Conservation (phyloP, 108 stramenopile species). For the Pinguiococcus pyrenoidosus region DNA sequence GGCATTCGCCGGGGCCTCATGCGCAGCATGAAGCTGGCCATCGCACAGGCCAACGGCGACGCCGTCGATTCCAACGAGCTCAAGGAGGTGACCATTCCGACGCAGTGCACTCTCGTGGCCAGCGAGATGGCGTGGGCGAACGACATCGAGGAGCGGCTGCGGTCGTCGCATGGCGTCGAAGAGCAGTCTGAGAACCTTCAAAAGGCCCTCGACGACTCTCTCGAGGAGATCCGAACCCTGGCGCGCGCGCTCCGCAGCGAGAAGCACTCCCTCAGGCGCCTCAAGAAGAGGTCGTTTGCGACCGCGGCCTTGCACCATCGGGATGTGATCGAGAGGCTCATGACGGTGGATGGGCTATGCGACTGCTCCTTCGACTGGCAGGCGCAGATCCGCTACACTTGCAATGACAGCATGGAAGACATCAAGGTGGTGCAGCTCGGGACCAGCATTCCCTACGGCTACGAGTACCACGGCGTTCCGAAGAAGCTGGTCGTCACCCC, state of each 20-base stretch:
- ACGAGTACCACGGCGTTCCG: slow-evolving; percentile 39
- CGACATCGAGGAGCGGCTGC: no score
- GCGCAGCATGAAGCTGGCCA: slow-evolving; percentile 16
- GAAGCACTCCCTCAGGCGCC: no score
- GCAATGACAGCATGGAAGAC: slow-evolving; percentile 8
- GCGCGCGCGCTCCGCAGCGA: no score
- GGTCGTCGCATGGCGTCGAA: no score
- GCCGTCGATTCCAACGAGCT: no score
- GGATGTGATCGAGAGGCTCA: slow-evolving; percentile 32
- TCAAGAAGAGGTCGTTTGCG: slow-evolving; percentile 15
- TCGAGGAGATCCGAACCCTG: no score
- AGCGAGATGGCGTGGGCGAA: no score
- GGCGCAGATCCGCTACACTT: slow-evolving; percentile 38
- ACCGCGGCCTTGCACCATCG: slow-evolving; percentile 46
- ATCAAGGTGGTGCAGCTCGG: slow-evolving; percentile 21
- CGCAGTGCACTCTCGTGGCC: no score
- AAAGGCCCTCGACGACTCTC: no score
- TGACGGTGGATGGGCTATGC: slow-evolving; percentile 17
- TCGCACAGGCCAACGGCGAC: slow-evolving; percentile 5
- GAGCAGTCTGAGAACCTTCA: no score
- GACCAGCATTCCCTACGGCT: slow-evolving; percentile 30
- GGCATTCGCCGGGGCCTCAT: slow-evolving; percentile 23
- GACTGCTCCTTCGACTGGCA: slow-evolving; percentile 38
- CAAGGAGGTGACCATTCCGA: no score
- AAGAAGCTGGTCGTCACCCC: slow-evolving; percentile 45